Evolutionary conservation across 768 basidiomycete species (phyloP).

Genomic region (Suillus ampliporus): DNA sequence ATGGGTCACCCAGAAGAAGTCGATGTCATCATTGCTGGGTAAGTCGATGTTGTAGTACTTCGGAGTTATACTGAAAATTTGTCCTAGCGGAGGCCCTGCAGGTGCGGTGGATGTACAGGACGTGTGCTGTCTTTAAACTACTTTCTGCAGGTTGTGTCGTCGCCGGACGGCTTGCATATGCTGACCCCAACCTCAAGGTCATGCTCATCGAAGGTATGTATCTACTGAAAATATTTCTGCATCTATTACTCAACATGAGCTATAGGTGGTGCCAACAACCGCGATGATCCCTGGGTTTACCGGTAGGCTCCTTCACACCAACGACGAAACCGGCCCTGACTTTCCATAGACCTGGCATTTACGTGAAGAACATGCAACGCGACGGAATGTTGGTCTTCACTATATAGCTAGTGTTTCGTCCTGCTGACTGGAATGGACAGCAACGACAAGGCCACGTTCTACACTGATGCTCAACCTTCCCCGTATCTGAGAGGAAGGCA

Average conservation of each 20-base stretch:
- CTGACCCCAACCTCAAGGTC: constrained; percentile 74
- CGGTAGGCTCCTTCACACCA: constrained; percentile 37
- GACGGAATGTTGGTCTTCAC: constrained; percentile 61
- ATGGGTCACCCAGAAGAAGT: constrained; percentile 70
- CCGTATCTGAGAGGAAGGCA: constrained; percentile 64
- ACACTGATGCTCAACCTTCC: constrained; percentile 63
- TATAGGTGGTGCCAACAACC: constrained; percentile 69
- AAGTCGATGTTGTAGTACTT: constrained; percentile 14
- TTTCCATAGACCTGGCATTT: constrained; percentile 61
- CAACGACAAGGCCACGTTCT: constrained; percentile 79
- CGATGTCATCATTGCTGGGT: constrained; percentile 72
- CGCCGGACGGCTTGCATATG: constrained; percentile 71
- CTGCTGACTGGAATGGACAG: constrained; percentile 37
- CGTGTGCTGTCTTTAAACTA: neutral
- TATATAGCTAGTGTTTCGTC: neutral
- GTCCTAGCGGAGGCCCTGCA: constrained; percentile 62
- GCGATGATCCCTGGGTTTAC: constrained; percentile 79
- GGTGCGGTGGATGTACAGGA: constrained; percentile 34
- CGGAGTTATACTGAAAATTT: constrained; percentile 15
- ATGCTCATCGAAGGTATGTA: constrained; percentile 72
- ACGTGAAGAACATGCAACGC: constrained; percentile 72
- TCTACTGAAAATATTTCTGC: neutral
- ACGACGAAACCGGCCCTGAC: neutral
- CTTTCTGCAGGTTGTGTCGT: constrained; percentile 58
- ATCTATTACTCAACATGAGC: neutral